These are phyloP conservation scores for Candida incommunis DNA, from an alignment of 805 yeast genomes.

Conservation along the genomic window DNA sequence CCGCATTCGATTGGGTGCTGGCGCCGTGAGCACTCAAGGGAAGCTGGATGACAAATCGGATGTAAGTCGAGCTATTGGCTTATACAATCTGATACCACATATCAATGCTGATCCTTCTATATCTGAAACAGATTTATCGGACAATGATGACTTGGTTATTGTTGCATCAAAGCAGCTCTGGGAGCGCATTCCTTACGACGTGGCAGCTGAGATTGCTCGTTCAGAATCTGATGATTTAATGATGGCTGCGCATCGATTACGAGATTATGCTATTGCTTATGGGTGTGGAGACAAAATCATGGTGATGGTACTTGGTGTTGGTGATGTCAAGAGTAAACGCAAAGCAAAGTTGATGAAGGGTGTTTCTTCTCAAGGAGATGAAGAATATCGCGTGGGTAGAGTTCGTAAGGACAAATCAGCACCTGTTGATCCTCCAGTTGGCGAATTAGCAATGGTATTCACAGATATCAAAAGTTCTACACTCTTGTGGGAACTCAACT, in stretches of 20 bases:
- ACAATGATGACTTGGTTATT: slow-evolving; percentile 71
- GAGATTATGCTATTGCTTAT: slow-evolving; percentile 89
- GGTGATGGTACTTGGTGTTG: slow-evolving; percentile 62
- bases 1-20: slow-evolving; percentile 85
- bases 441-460: slow-evolving; percentile 88
- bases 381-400: background rate
- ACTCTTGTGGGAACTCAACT: slow-evolving; percentile 84
- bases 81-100: slow-evolving; percentile 72
- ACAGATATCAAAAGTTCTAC: slow-evolving; percentile 96
- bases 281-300: slow-evolving; percentile 72
- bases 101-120: slow-evolving; percentile 81
- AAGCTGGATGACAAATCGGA: slow-evolving; percentile 70
- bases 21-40: slow-evolving; percentile 74
- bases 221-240: slow-evolving; percentile 56
- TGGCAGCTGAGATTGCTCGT: slow-evolving; percentile 82
- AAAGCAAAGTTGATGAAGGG: slow-evolving; percentile 20
- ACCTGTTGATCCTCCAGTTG: slow-evolving; percentile 69
- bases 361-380: slow-evolving; percentile 8
- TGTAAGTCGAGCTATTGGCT: slow-evolving; percentile 87
- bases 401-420: background rate
- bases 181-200: slow-evolving; percentile 69
- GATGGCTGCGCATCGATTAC: slow-evolving; percentile 80
- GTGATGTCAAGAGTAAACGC: slow-evolving; percentile 7
- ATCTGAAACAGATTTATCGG: slow-evolving; percentile 41
- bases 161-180: slow-evolving; percentile 69